Base-by-base conservation (phyloP, 306 rosid genomes). In the Ochetophila trinervis region DNA sequence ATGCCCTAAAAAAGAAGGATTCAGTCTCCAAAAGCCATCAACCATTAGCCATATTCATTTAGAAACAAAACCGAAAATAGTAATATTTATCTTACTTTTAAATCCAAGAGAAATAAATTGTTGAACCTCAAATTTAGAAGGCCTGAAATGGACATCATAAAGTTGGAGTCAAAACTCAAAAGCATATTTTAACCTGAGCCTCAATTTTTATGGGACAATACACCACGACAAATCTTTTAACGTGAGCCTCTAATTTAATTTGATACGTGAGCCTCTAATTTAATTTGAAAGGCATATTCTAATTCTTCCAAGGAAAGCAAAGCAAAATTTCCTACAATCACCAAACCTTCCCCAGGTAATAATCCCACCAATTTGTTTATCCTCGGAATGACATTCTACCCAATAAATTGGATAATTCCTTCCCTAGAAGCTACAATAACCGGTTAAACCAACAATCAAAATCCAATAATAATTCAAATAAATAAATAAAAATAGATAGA, bases 211-310 rank as follows among this genome's bases (percentile, higher is more conserved):
- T 32, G 12, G 20, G 20, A 23, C 30, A 18, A 30, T 32, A 8
- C 61, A 22, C 4, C 61, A 22, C 13, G 18, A 40, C 4, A 62
- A 53, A 37, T 53, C 71, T 53, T 53, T 54, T 36, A 36, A 53
- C 4, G 17, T 56, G 24, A 51, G 35, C 64, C 63, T 56, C 72
- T 67, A 57, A 56, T 24, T 68, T 57, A 14, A 12, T 30, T 32
- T 57, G 59, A n/a, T n/a, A n/a, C n/a, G 65, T 58, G 8, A 4
- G 32, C 3, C 32, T 56, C 72, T 67, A 57, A 56, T 24, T 68
- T 57, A 14, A 12, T 30, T 32, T 57, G 59, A n/a, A 16, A 40
- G 45, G 53, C 20, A 49, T 49, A 62, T 60, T 70, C 62, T n/a
- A 52, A 52, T 62, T 53, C 68, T 10, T 24, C 62, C 62, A 36